Conservation (phyloP, 108 stramenopile species). For the Stephanodiscus minutulus region DNA sequence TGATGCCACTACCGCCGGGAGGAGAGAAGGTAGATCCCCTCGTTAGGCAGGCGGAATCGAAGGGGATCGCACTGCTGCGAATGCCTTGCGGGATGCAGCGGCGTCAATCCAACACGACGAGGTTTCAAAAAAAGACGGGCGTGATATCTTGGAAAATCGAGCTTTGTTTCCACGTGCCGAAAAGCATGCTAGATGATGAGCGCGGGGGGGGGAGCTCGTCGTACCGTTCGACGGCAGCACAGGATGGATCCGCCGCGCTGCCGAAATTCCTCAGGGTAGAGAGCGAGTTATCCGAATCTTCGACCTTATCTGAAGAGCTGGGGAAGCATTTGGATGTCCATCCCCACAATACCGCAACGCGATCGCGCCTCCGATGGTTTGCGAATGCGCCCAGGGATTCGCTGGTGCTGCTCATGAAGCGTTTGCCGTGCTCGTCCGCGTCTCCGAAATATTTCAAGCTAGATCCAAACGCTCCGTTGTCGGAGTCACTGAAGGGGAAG, state of each 20-base stretch:
- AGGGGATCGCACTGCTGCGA: constrained; percentile 57
- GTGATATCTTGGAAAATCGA: constrained; percentile 49
- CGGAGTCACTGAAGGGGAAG: constrained; percentile 50
- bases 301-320: constrained; percentile 31
- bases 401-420: constrained; percentile 45
- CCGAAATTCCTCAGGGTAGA: constrained; percentile 40
- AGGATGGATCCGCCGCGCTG: background rate
- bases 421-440: constrained; percentile 62
- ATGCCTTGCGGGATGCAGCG: constrained; percentile 77
- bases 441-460: constrained; percentile 57
- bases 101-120: constrained; percentile 63
- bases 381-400: constrained; percentile 29
- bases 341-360: constrained; percentile 39
- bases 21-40: constrained; percentile 44
- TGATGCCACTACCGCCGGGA: background rate
- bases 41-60: constrained; percentile 56
- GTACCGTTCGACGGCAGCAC: constrained; percentile 39
- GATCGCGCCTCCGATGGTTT: constrained; percentile 34
- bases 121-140: constrained; percentile 42
- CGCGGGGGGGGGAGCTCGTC: background rate
- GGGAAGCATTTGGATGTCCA: constrained; percentile 42
- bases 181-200: background rate
- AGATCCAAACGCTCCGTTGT: constrained; percentile 39
- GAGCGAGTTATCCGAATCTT: constrained; percentile 20
- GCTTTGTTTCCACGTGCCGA: constrained; percentile 27